Conservation (phyloP, 768 basidiomycete species). For the Mycena indigotica region DNA sequence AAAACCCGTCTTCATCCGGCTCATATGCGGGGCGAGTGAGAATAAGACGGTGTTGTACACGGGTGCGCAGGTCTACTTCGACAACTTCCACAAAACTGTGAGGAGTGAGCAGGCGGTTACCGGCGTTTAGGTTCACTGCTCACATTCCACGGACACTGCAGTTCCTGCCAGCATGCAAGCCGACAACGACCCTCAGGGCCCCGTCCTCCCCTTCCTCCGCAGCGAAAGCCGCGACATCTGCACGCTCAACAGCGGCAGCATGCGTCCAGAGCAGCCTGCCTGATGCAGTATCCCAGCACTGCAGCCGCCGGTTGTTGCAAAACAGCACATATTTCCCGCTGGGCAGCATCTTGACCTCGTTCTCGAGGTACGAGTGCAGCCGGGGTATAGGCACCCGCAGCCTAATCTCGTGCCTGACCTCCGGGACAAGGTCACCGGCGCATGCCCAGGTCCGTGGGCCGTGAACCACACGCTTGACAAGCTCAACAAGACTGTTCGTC, state of each 20-base stretch:
- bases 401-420: not conserved
- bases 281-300: not conserved
- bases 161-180: not conserved
- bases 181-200: not conserved
- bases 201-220: not conserved
- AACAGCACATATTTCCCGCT: not conserved
- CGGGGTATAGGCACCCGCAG: not conserved
- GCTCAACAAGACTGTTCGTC: not conserved
- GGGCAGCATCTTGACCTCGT: not conserved
- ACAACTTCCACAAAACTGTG: not conserved
- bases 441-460: not conserved
- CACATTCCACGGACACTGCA: not conserved
- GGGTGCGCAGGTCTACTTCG: not conserved
- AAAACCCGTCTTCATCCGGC: not conserved
- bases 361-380: not conserved
- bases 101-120: not conserved
- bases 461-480: not conserved
- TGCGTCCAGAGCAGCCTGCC: not conserved
- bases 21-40: not conserved
- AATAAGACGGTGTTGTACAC: not conserved
- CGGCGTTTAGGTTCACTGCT: not conserved
- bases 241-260: not conserved
- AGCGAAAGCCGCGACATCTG: not conserved
- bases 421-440: not conserved
- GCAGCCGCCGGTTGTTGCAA: not conserved